A percentile compares a stretch with the other conserved stretches of the same genome.
Conservation (phyloP, 1,139 yeast genomes). For the Yamadazyma siamensis region DNA sequence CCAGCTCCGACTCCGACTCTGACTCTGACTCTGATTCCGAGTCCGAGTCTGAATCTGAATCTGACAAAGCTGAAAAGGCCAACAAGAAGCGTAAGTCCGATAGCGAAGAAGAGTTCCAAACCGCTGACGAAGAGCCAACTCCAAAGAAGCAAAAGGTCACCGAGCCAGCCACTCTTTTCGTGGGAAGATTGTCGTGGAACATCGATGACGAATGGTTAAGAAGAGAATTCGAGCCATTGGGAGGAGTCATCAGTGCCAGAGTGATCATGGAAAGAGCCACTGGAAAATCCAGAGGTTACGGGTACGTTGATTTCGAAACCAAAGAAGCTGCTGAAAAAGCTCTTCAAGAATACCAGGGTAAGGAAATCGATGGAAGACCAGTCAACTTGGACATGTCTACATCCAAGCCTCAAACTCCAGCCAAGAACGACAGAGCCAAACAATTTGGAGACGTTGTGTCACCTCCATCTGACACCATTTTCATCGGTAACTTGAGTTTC, state of each 20-base stretch:
- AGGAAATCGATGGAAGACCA: constrained; percentile 95
- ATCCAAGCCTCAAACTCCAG: constrained; percentile 63
- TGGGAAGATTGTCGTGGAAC: constrained; percentile 97
- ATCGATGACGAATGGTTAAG: constrained; percentile 92
- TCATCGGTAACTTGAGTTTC: constrained; percentile 94
- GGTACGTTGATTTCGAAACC: constrained; percentile 90
- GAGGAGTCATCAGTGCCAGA: constrained; percentile 85
- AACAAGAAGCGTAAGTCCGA: constrained; percentile 37
- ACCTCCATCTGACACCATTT: constrained; percentile 90
- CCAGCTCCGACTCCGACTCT: constrained; percentile 15
- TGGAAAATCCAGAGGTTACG: constrained; percentile 96
- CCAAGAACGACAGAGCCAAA: constrained; percentile 73
- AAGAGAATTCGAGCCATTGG: constrained; percentile 78
- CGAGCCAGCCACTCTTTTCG: constrained; percentile 87
- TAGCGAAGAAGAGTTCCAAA: constrained; percentile 21
- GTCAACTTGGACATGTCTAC: constrained; percentile 90
- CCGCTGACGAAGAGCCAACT: constrained; percentile 31
- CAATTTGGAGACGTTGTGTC: constrained; percentile 88
- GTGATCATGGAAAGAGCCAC: constrained; percentile 90
- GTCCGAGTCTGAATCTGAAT: constrained; percentile 24
- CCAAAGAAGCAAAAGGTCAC: constrained; percentile 34
- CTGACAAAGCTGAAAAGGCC: constrained; percentile 15
- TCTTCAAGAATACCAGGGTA: constrained; percentile 81
- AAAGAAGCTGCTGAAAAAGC: constrained; percentile 84
- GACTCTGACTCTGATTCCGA: constrained; percentile 27